Base-by-base conservation (phyloP, 2,329 filamentous ascomycete species). In the Fusarium sp. region DNA sequence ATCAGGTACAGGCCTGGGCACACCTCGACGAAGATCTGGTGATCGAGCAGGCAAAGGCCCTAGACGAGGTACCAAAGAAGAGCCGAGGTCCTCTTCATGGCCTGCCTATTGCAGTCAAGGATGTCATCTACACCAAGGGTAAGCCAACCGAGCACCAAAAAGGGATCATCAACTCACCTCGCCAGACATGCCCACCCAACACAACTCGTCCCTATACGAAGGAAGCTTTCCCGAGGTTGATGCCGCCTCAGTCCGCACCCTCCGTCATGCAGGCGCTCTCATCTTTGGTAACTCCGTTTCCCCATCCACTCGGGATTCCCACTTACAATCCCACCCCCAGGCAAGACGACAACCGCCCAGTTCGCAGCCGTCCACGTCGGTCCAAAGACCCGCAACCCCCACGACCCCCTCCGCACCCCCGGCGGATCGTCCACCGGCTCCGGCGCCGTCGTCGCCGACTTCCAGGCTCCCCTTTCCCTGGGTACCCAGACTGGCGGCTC, bases 371-470 rank as follows among this genome's bases (percentile, higher is more conserved):
- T 86, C 0, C 85, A 84, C 1, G 80, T 84, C 16, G 90, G 90
- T 0, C 85, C 87, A 1, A 84, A 84, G 60, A 91, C 90, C 1
- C 78, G 81, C 5, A 94, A 94, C 77, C 90, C 92, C 0, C 94
- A 94, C 73, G 91, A 94, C 78, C 80, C 83, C 2, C 86, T 85
- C 0, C 87, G 92, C 6, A 93, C 92, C 0, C 92, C 92, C 0
- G 92, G 92, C 1, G 92, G 92, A 54, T 93, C 91, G 0, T 93
- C 91, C 0, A 91, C 91, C 1, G 92, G 92, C 1, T 93, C 92
- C 3, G 92, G 87, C 1, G 91, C 92, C 0, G 91, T 90, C 1
- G 91, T 94, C 1, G 91, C 84, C 18, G 92, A 93, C 74, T 88
- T 88, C 65, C 92, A 93, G 73, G 88, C 86, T 0, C 89, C 91